Conservation (phyloP, 2,329 filamentous ascomycete species). For the Coniochaeta sp. region DNA sequence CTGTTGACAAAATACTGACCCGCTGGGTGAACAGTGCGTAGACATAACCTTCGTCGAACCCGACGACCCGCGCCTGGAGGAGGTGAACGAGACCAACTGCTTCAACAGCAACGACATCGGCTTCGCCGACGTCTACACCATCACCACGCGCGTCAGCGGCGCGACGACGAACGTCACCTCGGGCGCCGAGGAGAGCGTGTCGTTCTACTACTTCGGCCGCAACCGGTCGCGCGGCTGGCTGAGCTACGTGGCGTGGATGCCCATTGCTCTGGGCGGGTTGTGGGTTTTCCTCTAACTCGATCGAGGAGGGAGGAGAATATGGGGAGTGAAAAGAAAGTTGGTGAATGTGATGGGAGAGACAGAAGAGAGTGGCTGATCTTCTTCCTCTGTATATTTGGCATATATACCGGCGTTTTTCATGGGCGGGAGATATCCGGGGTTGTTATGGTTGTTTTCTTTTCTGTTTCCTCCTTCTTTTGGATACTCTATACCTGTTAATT, state of each 20-base stretch:
- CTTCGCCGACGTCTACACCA: slow-evolving; percentile 71
- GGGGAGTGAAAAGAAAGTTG: not conserved
- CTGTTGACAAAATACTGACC: not conserved
- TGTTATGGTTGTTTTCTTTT: not conserved
- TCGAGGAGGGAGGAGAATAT: slow-evolving; percentile 3
- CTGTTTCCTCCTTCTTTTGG: not conserved
- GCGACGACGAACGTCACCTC: slow-evolving; percentile 26
- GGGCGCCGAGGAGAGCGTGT: slow-evolving; percentile 15
- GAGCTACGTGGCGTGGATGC: slow-evolving; percentile 38
- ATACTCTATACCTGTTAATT: not conserved
- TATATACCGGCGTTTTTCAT: not conserved
- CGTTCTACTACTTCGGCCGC: slow-evolving; percentile 19
- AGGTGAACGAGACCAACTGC: slow-evolving; percentile 78
- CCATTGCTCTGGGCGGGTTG: slow-evolving; percentile 29
- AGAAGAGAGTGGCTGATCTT: no score
- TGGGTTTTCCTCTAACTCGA: slow-evolving; percentile 30
- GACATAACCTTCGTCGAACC: slow-evolving; percentile 88
- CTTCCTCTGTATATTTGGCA: slow-evolving; percentile 1
- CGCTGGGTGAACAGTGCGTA: slow-evolving; percentile 60
- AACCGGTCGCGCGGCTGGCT: slow-evolving; percentile 17
- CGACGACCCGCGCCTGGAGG: slow-evolving; percentile 55
- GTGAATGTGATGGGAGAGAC: not conserved
- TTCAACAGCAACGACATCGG: slow-evolving; percentile 76
- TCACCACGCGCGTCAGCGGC: slow-evolving; percentile 42
- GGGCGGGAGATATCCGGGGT: not conserved